Evolutionary conservation across 768 basidiomycete genomes (phyloP).

Genomic region (Xerocomus potaroensis): DNA sequence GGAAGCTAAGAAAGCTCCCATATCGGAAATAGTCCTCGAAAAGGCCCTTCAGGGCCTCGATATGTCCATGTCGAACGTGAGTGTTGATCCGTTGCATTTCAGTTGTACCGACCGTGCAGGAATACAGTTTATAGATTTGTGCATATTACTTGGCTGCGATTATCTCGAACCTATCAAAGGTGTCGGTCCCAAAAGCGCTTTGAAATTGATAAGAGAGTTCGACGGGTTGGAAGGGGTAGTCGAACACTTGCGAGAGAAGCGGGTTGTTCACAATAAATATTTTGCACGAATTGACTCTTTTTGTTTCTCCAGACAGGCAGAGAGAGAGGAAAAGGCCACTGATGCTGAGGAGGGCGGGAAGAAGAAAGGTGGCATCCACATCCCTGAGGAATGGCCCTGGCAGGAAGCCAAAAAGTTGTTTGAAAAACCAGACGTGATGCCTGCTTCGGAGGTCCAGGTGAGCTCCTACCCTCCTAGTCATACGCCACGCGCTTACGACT

Average conservation of each 20-base stretch:
- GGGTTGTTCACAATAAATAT: constrained; percentile 13
- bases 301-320: constrained; percentile 24
- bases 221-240: constrained; percentile 69
- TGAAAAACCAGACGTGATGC: constrained; percentile 82
- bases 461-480: constrained; percentile 5
- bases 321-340: constrained; percentile 43
- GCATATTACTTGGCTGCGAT: constrained; percentile 94
- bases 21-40: constrained; percentile 84
- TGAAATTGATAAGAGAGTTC: constrained; percentile 87
- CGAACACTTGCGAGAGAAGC: constrained; percentile 77
- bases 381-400: constrained; percentile 98
- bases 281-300: neutral
- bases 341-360: constrained; percentile 37
- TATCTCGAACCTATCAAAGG: constrained; percentile 99
- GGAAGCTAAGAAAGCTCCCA: constrained; percentile 95
- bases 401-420: constrained; percentile 92
- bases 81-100: neutral
- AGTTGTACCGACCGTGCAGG: constrained; percentile 1
- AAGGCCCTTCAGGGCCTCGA: constrained; percentile 82
- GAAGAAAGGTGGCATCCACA: constrained; percentile 69
- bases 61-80: constrained; percentile 88
- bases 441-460: constrained; percentile 84
- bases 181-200: constrained; percentile 90
- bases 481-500: neutral
- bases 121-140: constrained; percentile 88